Base-by-base conservation (phyloP, 768 basidiomycete genomes). In the Tubosaeta sp. region DNA sequence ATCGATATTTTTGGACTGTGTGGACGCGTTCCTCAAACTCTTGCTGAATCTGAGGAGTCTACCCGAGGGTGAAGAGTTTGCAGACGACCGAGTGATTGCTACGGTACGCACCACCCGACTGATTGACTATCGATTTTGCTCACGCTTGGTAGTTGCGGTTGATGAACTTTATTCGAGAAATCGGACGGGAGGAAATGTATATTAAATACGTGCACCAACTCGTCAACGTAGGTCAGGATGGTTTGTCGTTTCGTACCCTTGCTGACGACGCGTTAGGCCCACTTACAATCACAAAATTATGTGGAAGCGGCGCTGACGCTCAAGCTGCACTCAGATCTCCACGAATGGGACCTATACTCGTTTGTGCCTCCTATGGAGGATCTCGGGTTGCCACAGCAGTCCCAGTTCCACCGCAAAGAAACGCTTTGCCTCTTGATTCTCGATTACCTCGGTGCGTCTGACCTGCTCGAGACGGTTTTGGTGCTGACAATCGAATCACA, bases 121-220 rank as follows among this genome's bases (percentile, higher is more conserved):
- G n/a, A 19, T 42, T 11, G 10, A 46, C 16, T 6, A 45, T 8
- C 4, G 31, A 1, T 45, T 41, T 29, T 51, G 57, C 14, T 64
- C 52, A 61, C n/a, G 12, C 46, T 24, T 18, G 25, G 44, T 53
- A 90, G 88, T 74, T 94, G 55, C 80, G 90, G 30, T 73, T 96
- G 53, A 93, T 96, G 87, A 91, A 93, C 66, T 96, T 94, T 68
- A 92, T 95, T 57, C 81, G 91, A 16, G 81, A 88, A 16, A 94
- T 95, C 49, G 93, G 93, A 16, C 78, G 94, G 12, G 87, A 91
- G 61, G 93, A 94, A 63, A 93, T 96, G 53, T 95, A 94, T 61
- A 89, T 94, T 69, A 91, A 94, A 78, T 95, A 95, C 66, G 89
- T 95, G 21, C 92, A 96, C 63, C 91, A 94, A 63, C 83, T 96